Evolutionary conservation across 2,329 filamentous ascomycete genomes (phyloP).

Genomic region (Pochonia chlamydosporia): DNA sequence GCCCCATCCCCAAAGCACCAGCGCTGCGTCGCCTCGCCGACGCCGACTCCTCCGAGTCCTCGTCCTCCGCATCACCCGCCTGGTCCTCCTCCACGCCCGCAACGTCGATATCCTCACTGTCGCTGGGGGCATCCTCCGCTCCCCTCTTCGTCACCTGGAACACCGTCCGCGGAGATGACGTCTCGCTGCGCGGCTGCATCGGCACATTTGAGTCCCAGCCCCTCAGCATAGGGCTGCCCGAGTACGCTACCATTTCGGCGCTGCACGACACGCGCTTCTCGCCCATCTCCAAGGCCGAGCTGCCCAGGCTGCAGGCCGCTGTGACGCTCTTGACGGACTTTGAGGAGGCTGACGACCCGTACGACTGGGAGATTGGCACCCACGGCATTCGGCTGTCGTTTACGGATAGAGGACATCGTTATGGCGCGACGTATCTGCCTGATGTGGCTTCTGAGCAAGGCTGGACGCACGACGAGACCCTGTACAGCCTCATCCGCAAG

Average conservation of each 20-base stretch:
- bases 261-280: conserved; percentile 58
- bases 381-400: conserved; percentile 90
- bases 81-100: conserved; percentile 39
- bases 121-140: conserved; percentile 38
- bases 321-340: conserved; percentile 85
- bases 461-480: conserved; percentile 89
- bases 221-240: conserved; percentile 65
- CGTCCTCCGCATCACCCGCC: conserved; percentile 31
- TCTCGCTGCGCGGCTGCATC: conserved; percentile 84
- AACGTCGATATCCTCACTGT: conserved; percentile 36
- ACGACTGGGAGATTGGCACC: conserved; percentile 81
- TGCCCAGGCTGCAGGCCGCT: conserved; percentile 54
- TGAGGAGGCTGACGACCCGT: conserved; percentile 63
- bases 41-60: conserved; percentile 26
- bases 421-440: conserved; percentile 85
- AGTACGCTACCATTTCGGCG: conserved; percentile 78
- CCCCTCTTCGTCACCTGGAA: conserved; percentile 97
- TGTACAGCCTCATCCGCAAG: conserved; percentile 88
- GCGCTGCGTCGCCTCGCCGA: conserved; percentile 35
- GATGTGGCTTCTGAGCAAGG: conserved; percentile 89
- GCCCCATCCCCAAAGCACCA: conserved; percentile 29
- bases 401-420: conserved; percentile 62
- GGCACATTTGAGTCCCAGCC: conserved; percentile 83
- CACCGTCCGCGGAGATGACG: conserved; percentile 41
- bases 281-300: conserved; percentile 47